These are phyloP conservation scores for Pichia nanzhaoensis DNA, from an alignment of 805 yeast genomes.

Conservation along the genomic window DNA sequence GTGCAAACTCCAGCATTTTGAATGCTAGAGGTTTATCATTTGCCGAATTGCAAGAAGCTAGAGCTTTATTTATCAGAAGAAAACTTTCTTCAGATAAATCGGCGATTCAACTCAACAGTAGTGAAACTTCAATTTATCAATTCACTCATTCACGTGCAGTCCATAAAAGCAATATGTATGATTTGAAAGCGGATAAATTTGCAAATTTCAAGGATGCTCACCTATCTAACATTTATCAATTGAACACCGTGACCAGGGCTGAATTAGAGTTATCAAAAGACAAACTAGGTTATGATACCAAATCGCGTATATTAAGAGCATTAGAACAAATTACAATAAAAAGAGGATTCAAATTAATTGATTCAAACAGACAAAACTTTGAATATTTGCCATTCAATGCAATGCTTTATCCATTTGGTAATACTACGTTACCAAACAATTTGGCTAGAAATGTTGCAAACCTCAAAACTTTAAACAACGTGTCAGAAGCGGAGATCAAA, in stretches of 20 bases:
- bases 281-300: conserved; percentile 22
- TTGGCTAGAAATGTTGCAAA: conserved; percentile 15
- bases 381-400: conserved; percentile 17
- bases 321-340: conserved; percentile 19
- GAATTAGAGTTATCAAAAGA: conserved; percentile 25
- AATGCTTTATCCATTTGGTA: conserved; percentile 22
- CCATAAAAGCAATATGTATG: conserved; percentile 4
- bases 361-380: conserved; percentile 10
- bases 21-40: conserved; percentile 12
- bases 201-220: background rate
- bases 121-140: background rate
- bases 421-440: conserved; percentile 19
- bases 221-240: background rate
- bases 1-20: background rate
- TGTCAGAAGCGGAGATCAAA: conserved; percentile 19
- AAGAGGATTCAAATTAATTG: conserved; percentile 21
- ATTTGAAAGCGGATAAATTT: conserved; percentile 4
- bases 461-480: conserved; percentile 11
- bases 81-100: background rate
- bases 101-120: background rate
- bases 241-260: conserved; percentile 3
- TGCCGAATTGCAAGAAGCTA: conserved; percentile 9
- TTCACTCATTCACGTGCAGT: conserved; percentile 10
- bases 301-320: conserved; percentile 27
- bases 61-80: conserved; percentile 14